These are phyloP conservation scores for Fragaria iinumae DNA, from an alignment of 306 rosid species.

Conservation along the genomic window DNA sequence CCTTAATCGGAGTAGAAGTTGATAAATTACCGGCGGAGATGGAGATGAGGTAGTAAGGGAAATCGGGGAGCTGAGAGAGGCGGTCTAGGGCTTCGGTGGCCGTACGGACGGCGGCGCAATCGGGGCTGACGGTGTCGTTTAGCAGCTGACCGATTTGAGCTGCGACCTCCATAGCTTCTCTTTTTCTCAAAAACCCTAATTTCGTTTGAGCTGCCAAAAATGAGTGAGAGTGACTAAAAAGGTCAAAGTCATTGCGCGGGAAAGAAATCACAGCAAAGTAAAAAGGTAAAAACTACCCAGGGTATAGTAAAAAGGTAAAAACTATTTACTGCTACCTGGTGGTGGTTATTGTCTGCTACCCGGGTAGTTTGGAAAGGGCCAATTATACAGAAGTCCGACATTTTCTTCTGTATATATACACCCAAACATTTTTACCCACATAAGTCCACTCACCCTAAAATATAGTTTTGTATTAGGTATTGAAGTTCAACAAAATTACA, in stretches of 20 bases:
- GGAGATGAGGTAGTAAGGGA: conserved; percentile 62
- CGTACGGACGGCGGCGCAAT: conserved; percentile 40
- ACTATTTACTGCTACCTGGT: no score
- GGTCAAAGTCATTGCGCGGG: conserved; percentile 51
- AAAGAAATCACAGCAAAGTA: conserved; percentile 13
- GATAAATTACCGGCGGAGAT: conserved; percentile 46
- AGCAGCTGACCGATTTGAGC: conserved; percentile 55
- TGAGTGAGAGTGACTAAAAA: neutral
- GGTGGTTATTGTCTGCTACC: no score
- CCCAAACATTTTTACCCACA: no score
- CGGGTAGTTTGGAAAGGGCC: no score
- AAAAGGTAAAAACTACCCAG: neutral
- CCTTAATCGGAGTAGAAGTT: neutral
- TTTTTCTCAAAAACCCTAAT: conserved; percentile 44
- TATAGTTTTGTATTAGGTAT: no score
- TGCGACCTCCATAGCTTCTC: conserved; percentile 34
- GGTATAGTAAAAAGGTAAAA: no score
- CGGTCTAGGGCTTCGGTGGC: conserved; percentile 63
- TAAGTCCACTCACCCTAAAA: no score
- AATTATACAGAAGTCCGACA: no score
- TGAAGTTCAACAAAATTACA: no score
- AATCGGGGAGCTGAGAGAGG: conserved; percentile 49
- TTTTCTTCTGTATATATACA: no score
- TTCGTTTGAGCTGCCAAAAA: neutral
- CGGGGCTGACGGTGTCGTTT: conserved; percentile 55